Percentiles rank a stretch among this genome's conserved stretches.
These are phyloP conservation scores for Luzula sylvatica DNA, from an alignment of 176 grass and related monocot species.

Conservation along the genomic window DNA sequence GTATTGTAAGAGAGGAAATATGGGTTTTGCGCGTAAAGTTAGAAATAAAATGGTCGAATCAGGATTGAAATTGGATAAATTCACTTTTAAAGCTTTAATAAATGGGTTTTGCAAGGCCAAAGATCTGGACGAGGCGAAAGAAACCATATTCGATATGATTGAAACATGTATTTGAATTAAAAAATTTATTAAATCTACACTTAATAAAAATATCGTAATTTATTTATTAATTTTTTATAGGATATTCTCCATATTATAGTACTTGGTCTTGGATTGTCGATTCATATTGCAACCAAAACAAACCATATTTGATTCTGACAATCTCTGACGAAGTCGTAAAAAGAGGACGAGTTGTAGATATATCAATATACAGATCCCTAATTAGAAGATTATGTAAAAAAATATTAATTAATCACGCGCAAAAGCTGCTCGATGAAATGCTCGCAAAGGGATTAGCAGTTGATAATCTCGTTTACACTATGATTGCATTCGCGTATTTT, in stretches of 20 bases:
- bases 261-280: conserved; percentile 77
- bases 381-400: conserved; percentile 77
- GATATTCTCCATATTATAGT: conserved; percentile 53
- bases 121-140: conserved; percentile 59
- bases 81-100: conserved; percentile 82
- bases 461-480: conserved; percentile 52
- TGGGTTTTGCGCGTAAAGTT: conserved; percentile 58
- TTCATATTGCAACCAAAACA: conserved; percentile 51
- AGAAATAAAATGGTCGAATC: conserved; percentile 76
- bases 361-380: conserved; percentile 61
- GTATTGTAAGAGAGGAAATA: conserved; percentile 72
- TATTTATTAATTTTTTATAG: conserved; percentile 19
- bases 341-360: conserved; percentile 51
- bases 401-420: conserved; percentile 48
- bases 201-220: neutral
- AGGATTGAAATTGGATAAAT: conserved; percentile 57
- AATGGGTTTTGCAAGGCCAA: conserved; percentile 77
- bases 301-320: conserved; percentile 39
- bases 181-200: neutral
- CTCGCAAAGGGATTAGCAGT: conserved; percentile 39
- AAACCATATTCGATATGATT: conserved; percentile 69
- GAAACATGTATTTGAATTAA: conserved; percentile 40
- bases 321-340: conserved; percentile 59
- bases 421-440: conserved; percentile 49
- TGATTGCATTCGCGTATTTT: conserved; percentile 59